Evolutionary conservation across 495 filamentous ascomycete genomes (phyloP), one percentile per base, ranked within the genome.

Genomic region (Parathielavia appendiculata): DNA sequence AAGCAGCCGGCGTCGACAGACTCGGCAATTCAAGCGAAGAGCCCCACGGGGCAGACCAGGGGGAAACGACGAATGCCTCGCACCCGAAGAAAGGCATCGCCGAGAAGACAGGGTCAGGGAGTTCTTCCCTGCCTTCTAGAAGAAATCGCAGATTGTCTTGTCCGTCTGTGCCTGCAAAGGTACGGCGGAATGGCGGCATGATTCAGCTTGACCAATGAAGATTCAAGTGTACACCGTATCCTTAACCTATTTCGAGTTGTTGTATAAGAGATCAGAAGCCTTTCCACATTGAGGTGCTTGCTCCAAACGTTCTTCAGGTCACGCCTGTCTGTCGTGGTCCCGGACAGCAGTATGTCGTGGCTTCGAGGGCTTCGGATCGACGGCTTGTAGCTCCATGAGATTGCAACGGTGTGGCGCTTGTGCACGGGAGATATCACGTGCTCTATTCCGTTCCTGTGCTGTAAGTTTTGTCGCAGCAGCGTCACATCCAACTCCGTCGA

Each of bases 1-100:
- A 57, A 60, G 61, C 63, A 66, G 68, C 68, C 66, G 61, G 60
- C 53, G 56, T 62, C 61, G 63, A 60, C 50, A 34, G 41, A 14
- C 22, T 45, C 47, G 38, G 46, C 56, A 51, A 36, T 39, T 40
- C 58, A 59, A 36, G 39, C 40, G 51, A 56, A 23, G 40, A 7
- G 12, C 54, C 54, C 50, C 46, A 49, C 46, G 46, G 2, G 8
- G 46, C n/a, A 16, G 12, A 44, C 41, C 35, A 38, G 35, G 35
- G 13, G n/a, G n/a, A n/a, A n/a, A n/a, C n/a, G n/a, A n/a, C n/a
- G n/a, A n/a, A n/a, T n/a, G n/a, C n/a, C n/a, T 11, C 35, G 9
- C 9, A 17, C 39, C 38, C 2, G 43, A 23, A n/a, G 50, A 26
- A 34, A 35, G 48, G 40, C 44, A 19, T 47, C 56, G 52, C 53